Evolutionary conservation across 78 protist genomes (phyloP).

Genomic region (Diacronema lutheri): DNA sequence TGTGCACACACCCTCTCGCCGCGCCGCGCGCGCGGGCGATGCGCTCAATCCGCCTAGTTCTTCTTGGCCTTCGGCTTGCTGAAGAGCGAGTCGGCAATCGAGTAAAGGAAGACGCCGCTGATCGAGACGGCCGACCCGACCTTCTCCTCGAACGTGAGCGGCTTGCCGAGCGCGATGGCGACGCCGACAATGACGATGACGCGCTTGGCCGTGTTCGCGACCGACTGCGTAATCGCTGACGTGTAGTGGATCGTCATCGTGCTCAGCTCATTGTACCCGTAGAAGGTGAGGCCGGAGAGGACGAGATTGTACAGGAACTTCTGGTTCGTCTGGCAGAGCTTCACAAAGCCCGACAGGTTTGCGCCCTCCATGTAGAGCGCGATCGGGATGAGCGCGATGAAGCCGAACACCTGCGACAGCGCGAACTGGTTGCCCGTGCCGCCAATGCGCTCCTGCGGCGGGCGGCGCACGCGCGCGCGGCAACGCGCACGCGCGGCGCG

Average conservation of each 20-base stretch:
- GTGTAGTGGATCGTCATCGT: slow-evolving; percentile 32
- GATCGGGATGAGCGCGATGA: slow-evolving; percentile 13
- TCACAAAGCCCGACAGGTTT: background rate
- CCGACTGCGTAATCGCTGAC: slow-evolving; percentile 28
- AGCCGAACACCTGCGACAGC: slow-evolving; percentile 15
- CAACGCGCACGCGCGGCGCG: background rate
- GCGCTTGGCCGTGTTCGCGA: slow-evolving; percentile 55
- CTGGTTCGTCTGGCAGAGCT: too few species aligned
- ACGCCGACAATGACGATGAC: slow-evolving; percentile 42
- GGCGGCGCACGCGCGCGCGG: too few species aligned
- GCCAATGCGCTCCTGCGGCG: slow-evolving; percentile 8
- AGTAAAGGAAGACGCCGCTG: slow-evolving; percentile 32
- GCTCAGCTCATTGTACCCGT: slow-evolving; percentile 40
- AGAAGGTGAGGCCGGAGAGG: background rate
- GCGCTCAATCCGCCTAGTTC: too few species aligned
- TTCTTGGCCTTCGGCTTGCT: too few species aligned
- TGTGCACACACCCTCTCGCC: too few species aligned
- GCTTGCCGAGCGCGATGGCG: slow-evolving; percentile 24
- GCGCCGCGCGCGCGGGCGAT: too few species aligned
- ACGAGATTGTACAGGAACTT: background rate
- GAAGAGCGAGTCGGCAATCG: background rate
- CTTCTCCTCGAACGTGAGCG: background rate
- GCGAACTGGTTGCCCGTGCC: slow-evolving; percentile 42
- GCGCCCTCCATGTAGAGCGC: background rate
- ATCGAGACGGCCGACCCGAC: background rate